Evolutionary conservation across 441 rosid genomes (phyloP).

Genomic region (Pelargonium cotyledonis): DNA sequence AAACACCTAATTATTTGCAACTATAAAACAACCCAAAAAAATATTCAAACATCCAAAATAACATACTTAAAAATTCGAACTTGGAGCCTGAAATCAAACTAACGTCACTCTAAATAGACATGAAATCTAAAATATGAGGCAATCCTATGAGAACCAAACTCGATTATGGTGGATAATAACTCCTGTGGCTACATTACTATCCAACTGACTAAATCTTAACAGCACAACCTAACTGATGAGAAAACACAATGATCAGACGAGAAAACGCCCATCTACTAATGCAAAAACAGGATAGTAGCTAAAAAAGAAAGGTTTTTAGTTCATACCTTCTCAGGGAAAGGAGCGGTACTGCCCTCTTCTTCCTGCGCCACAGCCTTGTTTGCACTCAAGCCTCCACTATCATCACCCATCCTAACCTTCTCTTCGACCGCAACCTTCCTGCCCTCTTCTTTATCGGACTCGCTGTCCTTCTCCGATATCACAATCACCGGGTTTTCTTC

Average conservation of each 20-base stretch:
- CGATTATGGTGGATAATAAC: too few relatives aligned
- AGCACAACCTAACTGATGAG: background rate
- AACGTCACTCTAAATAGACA: too few relatives aligned
- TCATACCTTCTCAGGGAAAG: constrained; percentile 81
- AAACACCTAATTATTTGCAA: background rate
- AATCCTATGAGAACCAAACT: too few relatives aligned
- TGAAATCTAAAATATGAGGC: too few relatives aligned
- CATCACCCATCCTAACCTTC: constrained; percentile 52
- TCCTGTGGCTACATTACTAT: too few relatives aligned
- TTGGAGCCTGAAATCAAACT: too few relatives aligned
- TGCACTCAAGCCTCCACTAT: constrained; percentile 85
- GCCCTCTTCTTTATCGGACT: background rate
- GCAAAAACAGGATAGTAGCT: background rate
- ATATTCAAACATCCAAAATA: too few relatives aligned
- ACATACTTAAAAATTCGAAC: too few relatives aligned
- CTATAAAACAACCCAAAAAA: too few relatives aligned
- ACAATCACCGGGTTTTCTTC: constrained; percentile 26
- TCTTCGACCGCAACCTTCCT: constrained; percentile 29
- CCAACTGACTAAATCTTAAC: background rate
- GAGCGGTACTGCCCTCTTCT: constrained; percentile 74
- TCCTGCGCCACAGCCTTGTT: constrained; percentile 48
- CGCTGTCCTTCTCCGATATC: constrained; percentile 16
- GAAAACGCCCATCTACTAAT: too few relatives aligned
- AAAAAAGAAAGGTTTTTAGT: background rate
- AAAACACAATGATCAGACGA: background rate